Base-by-base conservation (phyloP, 345 rosid genomes). In the Turritis glabra region DNA sequence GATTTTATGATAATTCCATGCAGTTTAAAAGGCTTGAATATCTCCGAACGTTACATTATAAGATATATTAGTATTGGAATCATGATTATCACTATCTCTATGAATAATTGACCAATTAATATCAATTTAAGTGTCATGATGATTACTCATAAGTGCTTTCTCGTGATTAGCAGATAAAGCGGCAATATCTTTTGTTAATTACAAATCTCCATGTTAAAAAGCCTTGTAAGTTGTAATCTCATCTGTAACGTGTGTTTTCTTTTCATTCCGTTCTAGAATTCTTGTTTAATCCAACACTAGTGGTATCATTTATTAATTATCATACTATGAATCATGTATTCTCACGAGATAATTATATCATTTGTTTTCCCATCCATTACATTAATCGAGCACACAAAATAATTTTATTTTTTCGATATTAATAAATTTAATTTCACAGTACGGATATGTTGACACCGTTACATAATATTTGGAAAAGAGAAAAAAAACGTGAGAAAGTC, bases 161-260 rank as follows among this genome's bases (percentile, higher is more conserved):
- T 77, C 76, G 76, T 71, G 72, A 77, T 71, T 55, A 77, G 46
- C 80, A 63, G 14, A 37, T 48, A 56, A 35, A 77, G 53, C 60
- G 63, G 60, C 50, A 35, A 46, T 50, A 55, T 46, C 14, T 44
- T 51, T 55, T 3, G 71, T 64, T 71, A 71, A 35, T 47, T 64
- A 64, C 67, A 64, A 77, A 55, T 62, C 75, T 63, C 80, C 65
- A 64, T 5, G 58, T 69, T 69, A 12, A 19, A 60, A 59, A 32
- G 37, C 73, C 25, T 68, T 69, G 74, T 69, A 76, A 69, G 15
- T 64, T 71, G 71, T 66, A 67, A 70, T 62, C 12, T 27, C 62
- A 46, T 62, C 8, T 27, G 66, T 77, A 71, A 77, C 76, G 71
- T 77, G 76, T 70, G 26, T 59, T 17, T 62, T 58, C 15, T 54